These are phyloP conservation scores for Zanthoxylum bungeanum DNA, from an alignment of 345 rosid genomes.

Conservation along the genomic window DNA sequence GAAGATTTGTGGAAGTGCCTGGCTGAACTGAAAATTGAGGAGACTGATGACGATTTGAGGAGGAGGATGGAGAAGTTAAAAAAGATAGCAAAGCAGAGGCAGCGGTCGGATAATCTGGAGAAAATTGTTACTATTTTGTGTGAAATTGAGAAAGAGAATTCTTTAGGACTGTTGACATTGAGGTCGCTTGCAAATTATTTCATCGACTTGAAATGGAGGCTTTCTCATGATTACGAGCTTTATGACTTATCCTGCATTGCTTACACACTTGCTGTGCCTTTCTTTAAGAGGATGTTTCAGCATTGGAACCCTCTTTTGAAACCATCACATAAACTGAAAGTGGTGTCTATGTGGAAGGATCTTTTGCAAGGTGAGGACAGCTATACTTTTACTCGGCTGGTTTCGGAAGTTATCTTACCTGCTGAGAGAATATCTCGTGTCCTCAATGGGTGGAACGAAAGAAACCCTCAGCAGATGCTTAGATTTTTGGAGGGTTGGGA, in stretches of 20 bases:
- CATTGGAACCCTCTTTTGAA: constrained; percentile 89
- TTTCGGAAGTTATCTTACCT: constrained; percentile 80
- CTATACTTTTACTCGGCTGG: constrained; percentile 63
- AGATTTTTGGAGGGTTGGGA: not conserved
- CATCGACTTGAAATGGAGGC: constrained; percentile 43
- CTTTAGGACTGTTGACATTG: constrained; percentile 55
- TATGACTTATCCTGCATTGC: constrained; percentile 77
- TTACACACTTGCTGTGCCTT: constrained; percentile 69
- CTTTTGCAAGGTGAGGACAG: constrained; percentile 44
- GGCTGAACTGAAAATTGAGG: not conserved
- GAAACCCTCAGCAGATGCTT: not conserved
- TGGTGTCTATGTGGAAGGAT: not conserved
- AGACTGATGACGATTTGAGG: constrained; percentile 74
- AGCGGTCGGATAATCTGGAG: constrained; percentile 63
- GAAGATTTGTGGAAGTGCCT: not conserved
- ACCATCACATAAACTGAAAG: constrained; percentile 33
- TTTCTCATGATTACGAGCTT: constrained; percentile 69
- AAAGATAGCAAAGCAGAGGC: constrained; percentile 46
- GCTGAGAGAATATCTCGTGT: constrained; percentile 76
- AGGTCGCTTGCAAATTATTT: constrained; percentile 57
- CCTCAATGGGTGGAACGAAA: not conserved
- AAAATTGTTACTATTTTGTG: constrained; percentile 43
- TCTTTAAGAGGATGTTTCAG: constrained; percentile 79
- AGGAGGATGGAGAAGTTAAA: constrained; percentile 73
- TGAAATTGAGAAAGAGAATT: constrained; percentile 53